phyloP scores from a whole-genome alignment of 352 stramenopile species.

The Globisporangium splendens region DNA sequence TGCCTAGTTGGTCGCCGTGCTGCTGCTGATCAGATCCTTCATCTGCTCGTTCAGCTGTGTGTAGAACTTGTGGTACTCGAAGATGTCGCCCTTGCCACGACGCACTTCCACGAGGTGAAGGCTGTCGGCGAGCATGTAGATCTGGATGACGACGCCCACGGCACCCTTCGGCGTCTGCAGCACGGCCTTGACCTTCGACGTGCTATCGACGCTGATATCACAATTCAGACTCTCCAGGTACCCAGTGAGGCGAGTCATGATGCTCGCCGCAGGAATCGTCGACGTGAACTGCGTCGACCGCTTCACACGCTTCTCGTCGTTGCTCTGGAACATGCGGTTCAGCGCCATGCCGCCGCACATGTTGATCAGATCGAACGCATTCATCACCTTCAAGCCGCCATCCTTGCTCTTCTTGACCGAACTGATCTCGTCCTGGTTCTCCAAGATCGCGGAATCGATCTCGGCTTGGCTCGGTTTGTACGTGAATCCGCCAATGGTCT shows the following conservation, averaged over 20 bases:
- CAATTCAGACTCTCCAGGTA: conserved; percentile 79
- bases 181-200: conserved; percentile 83
- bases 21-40: conserved; percentile 66
- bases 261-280: conserved; percentile 72
- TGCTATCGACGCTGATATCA: conserved; percentile 76
- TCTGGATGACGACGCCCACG: conserved; percentile 88
- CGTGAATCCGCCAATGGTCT: conserved; percentile 20
- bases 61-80: conserved; percentile 91
- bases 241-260: conserved; percentile 66
- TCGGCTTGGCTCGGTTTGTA: conserved; percentile 83
- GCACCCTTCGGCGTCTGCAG: conserved; percentile 84
- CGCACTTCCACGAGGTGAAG: conserved; percentile 87
- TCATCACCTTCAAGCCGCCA: conserved; percentile 82
- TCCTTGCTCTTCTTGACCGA: conserved; percentile 70
- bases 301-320: conserved; percentile 86
- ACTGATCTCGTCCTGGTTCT: conserved; percentile 77
- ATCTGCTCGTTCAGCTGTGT: conserved; percentile 86
- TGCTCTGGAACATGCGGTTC: conserved; percentile 89
- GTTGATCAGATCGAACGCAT: conserved; percentile 91
- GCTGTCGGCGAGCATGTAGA: conserved; percentile 84
- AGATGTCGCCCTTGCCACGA: conserved; percentile 88
- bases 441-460: conserved; percentile 74
- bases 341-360: conserved; percentile 89
- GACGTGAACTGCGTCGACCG: conserved; percentile 85
- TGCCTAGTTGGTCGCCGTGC: neutral